Conservation (phyloP, 345 rosid genomes). For the Brassica juncea region DNA sequence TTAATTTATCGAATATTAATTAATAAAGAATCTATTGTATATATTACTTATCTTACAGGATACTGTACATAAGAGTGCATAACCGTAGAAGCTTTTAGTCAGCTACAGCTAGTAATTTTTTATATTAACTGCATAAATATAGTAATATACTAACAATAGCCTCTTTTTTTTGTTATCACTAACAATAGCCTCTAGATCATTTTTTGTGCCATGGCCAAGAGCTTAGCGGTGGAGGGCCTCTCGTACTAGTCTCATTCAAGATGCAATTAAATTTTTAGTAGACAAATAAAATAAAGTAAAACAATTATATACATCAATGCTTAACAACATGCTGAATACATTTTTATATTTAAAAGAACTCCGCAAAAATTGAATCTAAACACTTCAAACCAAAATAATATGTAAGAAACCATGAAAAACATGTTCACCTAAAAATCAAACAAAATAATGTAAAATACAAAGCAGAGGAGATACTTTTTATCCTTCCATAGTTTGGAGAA, state of each 20-base stretch:
- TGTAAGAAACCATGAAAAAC: not conserved
- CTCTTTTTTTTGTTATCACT: not conserved
- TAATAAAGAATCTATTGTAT: too few relatives aligned
- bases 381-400: not conserved
- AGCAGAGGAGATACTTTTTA: not conserved
- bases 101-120: not conserved
- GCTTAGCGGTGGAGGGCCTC: conserved; percentile 31
- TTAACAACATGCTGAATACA: not conserved
- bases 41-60: too few relatives aligned
- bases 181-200: not conserved
- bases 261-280: not conserved
- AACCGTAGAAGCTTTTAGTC: not conserved
- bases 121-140: not conserved
- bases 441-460: not conserved
- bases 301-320: not conserved
- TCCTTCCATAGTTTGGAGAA: not conserved
- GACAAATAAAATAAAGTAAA: not conserved
- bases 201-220: too few relatives aligned
- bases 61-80: not conserved
- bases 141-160: not conserved
- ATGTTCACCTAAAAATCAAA: not conserved
- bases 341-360: not conserved
- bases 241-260: conserved; percentile 6
- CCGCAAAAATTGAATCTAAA: not conserved
- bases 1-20: too few relatives aligned